A percentile compares a stretch with the other conserved stretches of the same genome.
These are phyloP conservation scores for Penicillium sp. DNA, from an alignment of 2,329 filamentous ascomycete genomes.

Conservation along the genomic window DNA sequence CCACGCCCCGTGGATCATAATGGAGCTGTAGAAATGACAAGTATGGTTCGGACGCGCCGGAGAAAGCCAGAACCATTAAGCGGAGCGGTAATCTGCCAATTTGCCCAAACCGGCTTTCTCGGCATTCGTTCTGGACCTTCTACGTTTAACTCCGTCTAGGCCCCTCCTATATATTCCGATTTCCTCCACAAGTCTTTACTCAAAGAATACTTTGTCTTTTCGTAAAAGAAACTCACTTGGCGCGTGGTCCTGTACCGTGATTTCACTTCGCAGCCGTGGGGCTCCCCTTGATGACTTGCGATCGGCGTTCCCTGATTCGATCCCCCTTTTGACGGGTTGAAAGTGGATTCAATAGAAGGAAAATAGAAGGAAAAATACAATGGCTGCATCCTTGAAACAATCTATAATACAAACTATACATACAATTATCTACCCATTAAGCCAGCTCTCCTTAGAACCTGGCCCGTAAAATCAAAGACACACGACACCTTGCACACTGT, in stretches of 20 bases:
- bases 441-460: not conserved
- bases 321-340: slow-evolving; percentile 7
- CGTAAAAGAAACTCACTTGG: not conserved
- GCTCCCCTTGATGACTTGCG: slow-evolving; percentile 5
- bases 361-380: slow-evolving; percentile 1
- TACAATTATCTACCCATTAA: not conserved
- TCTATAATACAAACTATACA: slow-evolving; percentile 8
- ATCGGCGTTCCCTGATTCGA: slow-evolving; percentile 18
- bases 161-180: not conserved
- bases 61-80: slow-evolving; percentile 10
- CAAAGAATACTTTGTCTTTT: not conserved
- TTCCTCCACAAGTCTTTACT: not conserved
- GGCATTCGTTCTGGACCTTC: slow-evolving; percentile 5
- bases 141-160: not conserved
- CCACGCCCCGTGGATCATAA: slow-evolving; percentile 5
- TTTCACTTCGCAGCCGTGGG: slow-evolving; percentile 19
- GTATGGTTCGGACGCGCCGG: slow-evolving; percentile 24
- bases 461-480: not conserved
- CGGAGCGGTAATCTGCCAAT: slow-evolving; percentile 18
- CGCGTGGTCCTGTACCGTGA: not conserved
- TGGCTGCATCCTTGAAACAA: not conserved
- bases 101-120: slow-evolving; percentile 3
- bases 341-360: slow-evolving; percentile 3
- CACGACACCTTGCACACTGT: not conserved
- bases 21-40: slow-evolving; percentile 19